phyloP scores from a whole-genome alignment of 208 protist species.

The Acanthamoeba quina region DNA sequence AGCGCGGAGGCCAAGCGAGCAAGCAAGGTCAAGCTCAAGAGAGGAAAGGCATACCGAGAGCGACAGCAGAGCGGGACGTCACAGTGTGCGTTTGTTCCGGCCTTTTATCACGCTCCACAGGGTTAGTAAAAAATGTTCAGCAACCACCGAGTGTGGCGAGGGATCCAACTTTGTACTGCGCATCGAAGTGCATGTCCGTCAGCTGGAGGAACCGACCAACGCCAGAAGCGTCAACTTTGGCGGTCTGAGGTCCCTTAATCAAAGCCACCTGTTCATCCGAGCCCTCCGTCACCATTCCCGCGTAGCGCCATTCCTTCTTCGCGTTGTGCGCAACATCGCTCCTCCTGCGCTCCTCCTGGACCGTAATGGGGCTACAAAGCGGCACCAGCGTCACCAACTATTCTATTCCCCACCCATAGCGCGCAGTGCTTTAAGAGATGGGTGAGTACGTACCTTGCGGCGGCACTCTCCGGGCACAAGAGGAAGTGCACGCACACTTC shows the following conservation, averaged over 20 bases:
- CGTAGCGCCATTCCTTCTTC: background rate
- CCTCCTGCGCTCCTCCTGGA: background rate
- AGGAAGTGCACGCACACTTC: constrained; percentile 58
- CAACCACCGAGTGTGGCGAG: background rate
- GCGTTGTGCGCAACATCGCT: too few species aligned
- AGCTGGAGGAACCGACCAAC: constrained; percentile 33
- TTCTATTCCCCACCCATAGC: background rate
- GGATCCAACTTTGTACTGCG: background rate
- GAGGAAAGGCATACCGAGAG: background rate
- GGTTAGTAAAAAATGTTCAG: background rate
- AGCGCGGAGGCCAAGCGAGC: background rate
- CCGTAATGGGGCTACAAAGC: background rate
- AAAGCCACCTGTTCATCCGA: background rate
- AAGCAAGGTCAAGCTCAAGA: background rate
- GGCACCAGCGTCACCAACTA: background rate
- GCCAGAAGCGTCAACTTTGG: background rate
- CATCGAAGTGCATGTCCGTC: constrained; percentile 61
- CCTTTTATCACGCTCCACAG: background rate
- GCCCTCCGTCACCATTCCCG: background rate
- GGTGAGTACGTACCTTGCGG: background rate
- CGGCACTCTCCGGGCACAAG: background rate
- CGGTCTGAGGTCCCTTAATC: background rate
- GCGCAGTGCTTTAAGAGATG: background rate
- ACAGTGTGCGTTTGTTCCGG: constrained; percentile 47
- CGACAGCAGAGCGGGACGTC: constrained; percentile 31